phyloP scores from a whole-genome alignment of 73 alveolate genomes.

The Tetrahymena thermophila region DNA sequence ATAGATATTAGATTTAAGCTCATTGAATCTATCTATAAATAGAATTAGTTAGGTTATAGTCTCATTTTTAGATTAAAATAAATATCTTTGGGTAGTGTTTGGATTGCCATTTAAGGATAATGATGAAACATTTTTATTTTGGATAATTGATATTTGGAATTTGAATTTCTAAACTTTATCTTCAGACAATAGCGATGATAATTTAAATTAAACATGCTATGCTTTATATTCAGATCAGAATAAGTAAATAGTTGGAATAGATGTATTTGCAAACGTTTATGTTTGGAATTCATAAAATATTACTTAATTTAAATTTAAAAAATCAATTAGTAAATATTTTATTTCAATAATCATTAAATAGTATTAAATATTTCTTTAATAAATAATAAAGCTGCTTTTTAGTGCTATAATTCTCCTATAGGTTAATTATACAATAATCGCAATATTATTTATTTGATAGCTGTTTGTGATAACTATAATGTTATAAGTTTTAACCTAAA shows the following conservation, averaged over 20 bases:
- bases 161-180: neutral
- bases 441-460: no score
- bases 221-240: neutral
- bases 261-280: neutral
- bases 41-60: neutral
- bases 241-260: neutral
- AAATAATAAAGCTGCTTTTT: neutral
- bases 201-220: no score
- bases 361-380: no score
- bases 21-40: neutral
- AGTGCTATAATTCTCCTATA: neutral
- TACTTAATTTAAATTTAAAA: no score
- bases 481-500: neutral
- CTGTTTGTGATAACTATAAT: neutral
- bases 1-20: neutral
- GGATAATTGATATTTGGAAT: neutral
- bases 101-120: neutral
- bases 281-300: neutral
- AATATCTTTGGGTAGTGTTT: neutral
- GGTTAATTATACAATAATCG: neutral
- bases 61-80: neutral
- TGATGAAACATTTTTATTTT: neutral
- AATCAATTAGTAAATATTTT: neutral
- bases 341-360: no score
- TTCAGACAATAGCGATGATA: neutral